phyloP scores from a whole-genome alignment of 2,329 filamentous ascomycete species.

The Biscogniauxia marginata region DNA sequence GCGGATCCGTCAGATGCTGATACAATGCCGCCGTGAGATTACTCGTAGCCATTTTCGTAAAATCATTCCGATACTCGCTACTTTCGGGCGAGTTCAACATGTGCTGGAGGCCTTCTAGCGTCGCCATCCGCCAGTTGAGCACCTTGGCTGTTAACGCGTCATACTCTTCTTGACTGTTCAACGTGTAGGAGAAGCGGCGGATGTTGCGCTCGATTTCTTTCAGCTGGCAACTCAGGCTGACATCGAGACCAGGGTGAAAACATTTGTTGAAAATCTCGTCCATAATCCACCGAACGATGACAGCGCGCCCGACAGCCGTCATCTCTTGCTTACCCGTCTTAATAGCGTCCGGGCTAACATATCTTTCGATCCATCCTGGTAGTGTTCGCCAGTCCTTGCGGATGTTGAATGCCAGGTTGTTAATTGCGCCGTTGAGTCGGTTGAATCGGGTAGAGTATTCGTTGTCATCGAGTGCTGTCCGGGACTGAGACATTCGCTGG shows the following conservation, averaged over 20 bases:
- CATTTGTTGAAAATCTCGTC: constrained; percentile 88
- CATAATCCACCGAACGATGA: constrained; percentile 85
- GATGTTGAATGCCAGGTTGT: constrained; percentile 92
- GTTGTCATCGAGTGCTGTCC: constrained; percentile 90
- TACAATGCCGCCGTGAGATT: constrained; percentile 69
- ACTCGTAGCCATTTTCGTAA: constrained; percentile 68
- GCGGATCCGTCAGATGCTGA: constrained; percentile 72
- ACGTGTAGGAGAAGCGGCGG: constrained; percentile 69
- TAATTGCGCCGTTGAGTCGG: constrained; percentile 88
- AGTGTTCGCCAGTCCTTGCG: constrained; percentile 88
- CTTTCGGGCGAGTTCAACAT: constrained; percentile 65
- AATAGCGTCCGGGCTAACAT: constrained; percentile 81
- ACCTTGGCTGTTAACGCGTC: constrained; percentile 86
- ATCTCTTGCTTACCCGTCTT: constrained; percentile 93
- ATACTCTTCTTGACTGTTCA: constrained; percentile 80
- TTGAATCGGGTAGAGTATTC: constrained; percentile 90
- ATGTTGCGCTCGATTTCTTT: constrained; percentile 89
- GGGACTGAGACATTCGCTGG: constrained; percentile 90
- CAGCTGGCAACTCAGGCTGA: constrained; percentile 70
- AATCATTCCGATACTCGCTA: constrained; percentile 62
- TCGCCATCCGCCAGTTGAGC: constrained; percentile 89
- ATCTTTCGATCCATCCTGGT: constrained; percentile 75
- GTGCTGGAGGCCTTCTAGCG: constrained; percentile 82
- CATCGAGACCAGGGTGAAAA: constrained; percentile 87
- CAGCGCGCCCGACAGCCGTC: constrained; percentile 88